Evolutionary conservation across 1,139 yeast genomes (phyloP).

Genomic region (Yueomyces sp.): DNA sequence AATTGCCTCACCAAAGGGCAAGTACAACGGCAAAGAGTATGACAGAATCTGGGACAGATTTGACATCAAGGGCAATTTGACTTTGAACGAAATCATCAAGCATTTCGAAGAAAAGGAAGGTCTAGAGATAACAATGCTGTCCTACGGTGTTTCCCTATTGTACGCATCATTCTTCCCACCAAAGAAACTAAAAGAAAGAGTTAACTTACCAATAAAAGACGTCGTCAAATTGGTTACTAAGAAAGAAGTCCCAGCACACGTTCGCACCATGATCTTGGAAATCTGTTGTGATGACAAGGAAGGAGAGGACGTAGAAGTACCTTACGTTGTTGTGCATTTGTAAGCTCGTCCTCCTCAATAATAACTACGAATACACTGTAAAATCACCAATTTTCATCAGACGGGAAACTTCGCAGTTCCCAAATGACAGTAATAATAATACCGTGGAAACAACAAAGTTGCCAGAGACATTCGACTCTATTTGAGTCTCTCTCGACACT

Average conservation of each 20-base stretch:
- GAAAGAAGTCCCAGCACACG: slow-evolving; percentile 68
- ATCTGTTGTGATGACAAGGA: slow-evolving; percentile 83
- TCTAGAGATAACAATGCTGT: slow-evolving; percentile 77
- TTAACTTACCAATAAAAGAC: slow-evolving; percentile 52
- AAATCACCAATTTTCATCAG: no score
- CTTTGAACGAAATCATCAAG: slow-evolving; percentile 63
- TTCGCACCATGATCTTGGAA: slow-evolving; percentile 70
- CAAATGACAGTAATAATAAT: no score
- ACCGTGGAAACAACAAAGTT: no score
- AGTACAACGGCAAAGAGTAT: slow-evolving; percentile 66
- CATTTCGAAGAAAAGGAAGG: slow-evolving; percentile 74
- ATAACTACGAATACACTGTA: no score
- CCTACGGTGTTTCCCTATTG: slow-evolving; percentile 78
- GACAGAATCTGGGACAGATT: slow-evolving; percentile 96
- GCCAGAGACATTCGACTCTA: no score
- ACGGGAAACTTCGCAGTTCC: no score
- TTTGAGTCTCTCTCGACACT: no score
- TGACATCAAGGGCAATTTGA: slow-evolving; percentile 65
- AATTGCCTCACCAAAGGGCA: slow-evolving; percentile 67
- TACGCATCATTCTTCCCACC: slow-evolving; percentile 94
- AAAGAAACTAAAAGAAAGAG: slow-evolving; percentile 72
- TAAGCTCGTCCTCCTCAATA: slow-evolving; percentile 6
- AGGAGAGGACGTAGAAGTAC: slow-evolving; percentile 95
- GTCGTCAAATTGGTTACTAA: slow-evolving; percentile 73
- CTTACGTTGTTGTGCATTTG: slow-evolving; percentile 57